phyloP scores from a whole-genome alignment of 1,284 basidiomycete genomes.

The Cystobasidiaceae sp. region DNA sequence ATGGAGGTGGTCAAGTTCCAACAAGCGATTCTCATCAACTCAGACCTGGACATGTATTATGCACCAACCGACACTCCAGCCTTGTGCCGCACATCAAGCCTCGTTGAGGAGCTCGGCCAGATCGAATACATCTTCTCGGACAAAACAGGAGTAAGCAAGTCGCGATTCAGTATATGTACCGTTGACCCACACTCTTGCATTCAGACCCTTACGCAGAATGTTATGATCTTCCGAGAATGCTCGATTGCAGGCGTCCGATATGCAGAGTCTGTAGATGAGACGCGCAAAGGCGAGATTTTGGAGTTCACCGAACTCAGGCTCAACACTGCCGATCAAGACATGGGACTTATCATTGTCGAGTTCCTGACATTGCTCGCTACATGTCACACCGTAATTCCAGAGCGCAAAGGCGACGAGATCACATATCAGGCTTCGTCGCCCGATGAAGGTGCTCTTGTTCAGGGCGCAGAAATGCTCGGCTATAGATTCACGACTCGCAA shows the following conservation, averaged over 20 bases:
- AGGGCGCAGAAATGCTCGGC: constrained; percentile 85
- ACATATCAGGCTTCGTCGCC: constrained; percentile 95
- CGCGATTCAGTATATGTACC: neutral
- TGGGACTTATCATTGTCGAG: constrained; percentile 62
- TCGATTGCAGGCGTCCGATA: constrained; percentile 84
- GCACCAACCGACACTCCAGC: constrained; percentile 91
- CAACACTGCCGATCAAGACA: constrained; percentile 47
- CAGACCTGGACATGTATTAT: constrained; percentile 74
- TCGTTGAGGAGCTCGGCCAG: constrained; percentile 97
- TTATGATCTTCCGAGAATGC: constrained; percentile 96
- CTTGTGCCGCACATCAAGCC: constrained; percentile 88
- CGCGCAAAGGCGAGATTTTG: constrained; percentile 58
- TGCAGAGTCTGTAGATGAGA: constrained; percentile 80
- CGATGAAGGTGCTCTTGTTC: constrained; percentile 93
- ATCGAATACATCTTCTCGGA: constrained; percentile 99
- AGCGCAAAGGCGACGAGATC: constrained; percentile 60
- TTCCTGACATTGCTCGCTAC: constrained; percentile 89
- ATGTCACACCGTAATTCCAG: constrained; percentile 99
- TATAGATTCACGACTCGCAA: constrained; percentile 92
- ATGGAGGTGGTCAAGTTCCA: constrained; percentile 99
- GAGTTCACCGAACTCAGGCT: constrained; percentile 47
- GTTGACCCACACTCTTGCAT: neutral
- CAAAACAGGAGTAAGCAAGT: constrained; percentile 66
- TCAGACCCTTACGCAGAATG: constrained; percentile 79
- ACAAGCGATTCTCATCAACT: constrained; percentile 95